Evolutionary conservation across 495 filamentous ascomycete genomes (phyloP), one percentile per base, ranked within the genome.

Genomic region (Penicillium samsonianum): DNA sequence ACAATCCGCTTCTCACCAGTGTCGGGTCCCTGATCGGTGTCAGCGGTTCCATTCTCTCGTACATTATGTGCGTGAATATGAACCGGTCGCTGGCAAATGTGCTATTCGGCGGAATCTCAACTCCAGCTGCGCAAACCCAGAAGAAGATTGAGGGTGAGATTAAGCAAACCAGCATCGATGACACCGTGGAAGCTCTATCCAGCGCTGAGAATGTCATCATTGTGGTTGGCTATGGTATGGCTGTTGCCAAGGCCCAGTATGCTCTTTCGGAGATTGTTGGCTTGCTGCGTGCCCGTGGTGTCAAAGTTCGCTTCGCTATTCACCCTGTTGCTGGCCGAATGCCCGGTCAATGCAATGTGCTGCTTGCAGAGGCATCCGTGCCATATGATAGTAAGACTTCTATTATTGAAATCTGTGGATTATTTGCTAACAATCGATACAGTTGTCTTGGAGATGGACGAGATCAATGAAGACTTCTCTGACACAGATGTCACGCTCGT

Each of bases 141-240:
- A 84, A 84, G 69, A 87, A 89, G 75, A 87, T 91, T 28, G 87
- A 90, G 51, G 90, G 90, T 5, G 73, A 82, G 37, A 77, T 91
- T 25, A 90, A 85, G 0, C 84, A 87, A 66, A 88, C 87, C 5
- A 87, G 77, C 17, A 76, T 90, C 22, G 89, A 93, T 4, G 90
- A 93, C 38, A 88, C 87, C 0, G 87, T 85, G 5, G 87, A 91
- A 30, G 78, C 84, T 0, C 78, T 92, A 0, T 71, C 81, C 17
- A 85, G 85, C 45, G 87, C 88, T 1, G 87, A 91, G 61, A 88
- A 75, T 37, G 88, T 92, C 55, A 90, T 93, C 57, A 91, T 93
- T 33, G 84, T 91, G 4, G 89, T 92, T 12, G 90, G 90, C 1
- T 93, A 93, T 51, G 90, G 90, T 38, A 93, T 93, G 90, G 90